phyloP scores from a whole-genome alignment of 2,329 filamentous ascomycete genomes.

The Cercospora nicotianae region DNA sequence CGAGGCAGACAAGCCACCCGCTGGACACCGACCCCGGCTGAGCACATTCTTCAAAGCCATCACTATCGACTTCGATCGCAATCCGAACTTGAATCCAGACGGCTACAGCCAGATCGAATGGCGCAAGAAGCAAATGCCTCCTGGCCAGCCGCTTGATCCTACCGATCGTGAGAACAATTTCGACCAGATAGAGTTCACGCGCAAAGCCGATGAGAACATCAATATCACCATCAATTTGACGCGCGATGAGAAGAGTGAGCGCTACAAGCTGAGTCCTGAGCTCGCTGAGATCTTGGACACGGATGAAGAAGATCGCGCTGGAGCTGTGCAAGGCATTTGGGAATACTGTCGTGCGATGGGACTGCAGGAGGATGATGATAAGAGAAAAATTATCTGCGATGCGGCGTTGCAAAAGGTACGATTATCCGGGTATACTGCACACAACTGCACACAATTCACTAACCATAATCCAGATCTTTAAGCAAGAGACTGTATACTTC shows the following conservation, averaged over 20 bases:
- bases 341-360: constrained; percentile 87
- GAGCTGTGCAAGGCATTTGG: constrained; percentile 89
- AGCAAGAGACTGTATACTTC: constrained; percentile 74
- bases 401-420: constrained; percentile 73
- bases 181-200: constrained; percentile 87
- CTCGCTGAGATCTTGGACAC: constrained; percentile 84
- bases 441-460: background rate
- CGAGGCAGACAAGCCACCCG: constrained; percentile 48
- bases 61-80: constrained; percentile 60
- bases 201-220: constrained; percentile 86
- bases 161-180: constrained; percentile 72
- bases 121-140: constrained; percentile 67
- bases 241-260: constrained; percentile 81
- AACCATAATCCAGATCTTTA: constrained; percentile 61
- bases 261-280: constrained; percentile 74
- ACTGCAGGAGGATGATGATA: constrained; percentile 92
- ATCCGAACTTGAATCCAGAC: constrained; percentile 65
- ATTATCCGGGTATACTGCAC: constrained; percentile 16
- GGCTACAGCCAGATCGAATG: constrained; percentile 71
- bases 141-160: constrained; percentile 48
- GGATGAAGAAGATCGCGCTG: constrained; percentile 80
- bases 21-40: constrained; percentile 57
- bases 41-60: constrained; percentile 83
- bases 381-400: constrained; percentile 88
- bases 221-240: constrained; percentile 87